Evolutionary conservation across 129 eudicot genomes (phyloP).

Genomic region (Apium graveolens): DNA sequence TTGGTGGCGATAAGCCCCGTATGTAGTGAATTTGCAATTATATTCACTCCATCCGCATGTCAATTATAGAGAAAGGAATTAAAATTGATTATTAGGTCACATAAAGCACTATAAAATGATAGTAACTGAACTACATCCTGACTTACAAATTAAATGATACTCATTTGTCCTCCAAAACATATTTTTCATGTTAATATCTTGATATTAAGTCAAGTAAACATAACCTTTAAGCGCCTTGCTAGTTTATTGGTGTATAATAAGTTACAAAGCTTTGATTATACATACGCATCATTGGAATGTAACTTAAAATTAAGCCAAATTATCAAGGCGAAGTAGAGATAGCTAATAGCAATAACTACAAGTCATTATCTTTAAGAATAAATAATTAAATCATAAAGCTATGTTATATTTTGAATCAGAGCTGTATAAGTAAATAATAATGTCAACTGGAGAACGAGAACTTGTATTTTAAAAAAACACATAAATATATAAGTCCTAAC

Average conservation of each 20-base stretch:
- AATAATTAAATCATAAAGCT: no score
- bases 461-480: no score
- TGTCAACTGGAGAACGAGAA: no score
- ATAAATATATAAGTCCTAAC: no score
- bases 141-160: not conserved
- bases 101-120: not conserved
- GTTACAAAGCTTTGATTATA: conserved; percentile 54
- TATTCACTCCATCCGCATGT: conserved; percentile 3
- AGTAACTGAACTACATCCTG: not conserved
- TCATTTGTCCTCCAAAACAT: not conserved
- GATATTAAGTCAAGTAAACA: not conserved
- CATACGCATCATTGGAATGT: conserved; percentile 33
- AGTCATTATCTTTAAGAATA: no score
- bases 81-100: not conserved
- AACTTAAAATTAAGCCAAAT: conserved; percentile 24
- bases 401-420: no score
- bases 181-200: not conserved
- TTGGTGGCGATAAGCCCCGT: conserved; percentile 5
- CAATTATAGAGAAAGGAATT: not conserved
- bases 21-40: conserved; percentile 11
- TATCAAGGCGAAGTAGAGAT: no score
- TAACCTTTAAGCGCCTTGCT: no score
- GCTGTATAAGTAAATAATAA: no score
- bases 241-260: conserved; percentile 48
- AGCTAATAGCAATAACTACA: no score